Percentiles rank a stretch among this genome's conserved stretches.
Conservation (phyloP, 257 asterid genomes). For the Catharanthus roseus region DNA sequence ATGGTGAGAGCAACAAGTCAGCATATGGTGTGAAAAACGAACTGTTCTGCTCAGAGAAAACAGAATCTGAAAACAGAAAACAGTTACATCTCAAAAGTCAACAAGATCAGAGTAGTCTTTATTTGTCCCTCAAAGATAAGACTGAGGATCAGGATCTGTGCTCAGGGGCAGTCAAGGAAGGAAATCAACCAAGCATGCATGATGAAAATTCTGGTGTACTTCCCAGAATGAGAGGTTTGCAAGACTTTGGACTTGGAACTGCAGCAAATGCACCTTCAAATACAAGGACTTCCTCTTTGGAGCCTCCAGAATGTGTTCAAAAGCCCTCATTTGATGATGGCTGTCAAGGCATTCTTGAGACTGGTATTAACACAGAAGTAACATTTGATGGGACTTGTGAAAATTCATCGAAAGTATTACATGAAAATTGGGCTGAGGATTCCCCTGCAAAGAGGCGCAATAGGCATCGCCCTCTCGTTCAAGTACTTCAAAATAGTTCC, state of each 20-base stretch:
- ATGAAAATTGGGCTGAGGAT: slow-evolving; percentile 27
- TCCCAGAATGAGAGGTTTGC: slow-evolving; percentile 82
- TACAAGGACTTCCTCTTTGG: slow-evolving; percentile 34
- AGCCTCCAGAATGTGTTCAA: slow-evolving; percentile 25
- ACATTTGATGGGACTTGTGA: slow-evolving; percentile 15
- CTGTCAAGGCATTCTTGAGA: slow-evolving; percentile 15
- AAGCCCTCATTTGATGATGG: slow-evolving; percentile 17
- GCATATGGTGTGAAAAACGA: slow-evolving; percentile 39
- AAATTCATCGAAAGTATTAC: slow-evolving; percentile 18
- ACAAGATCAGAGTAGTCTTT: slow-evolving; percentile 38
- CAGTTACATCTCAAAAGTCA: slow-evolving; percentile 26
- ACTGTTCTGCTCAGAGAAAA: slow-evolving; percentile 33
- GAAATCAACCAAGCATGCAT: slow-evolving; percentile 47
- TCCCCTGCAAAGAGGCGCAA: slow-evolving; percentile 32
- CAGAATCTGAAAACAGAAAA: slow-evolving; percentile 42
- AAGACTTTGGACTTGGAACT: slow-evolving; percentile 71
- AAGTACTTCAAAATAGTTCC: slow-evolving; percentile 33
- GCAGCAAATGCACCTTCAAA: slow-evolving; percentile 49
- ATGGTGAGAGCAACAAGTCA: slow-evolving; percentile 36
- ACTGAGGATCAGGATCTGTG: slow-evolving; percentile 30
- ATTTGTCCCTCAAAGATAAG: slow-evolving; percentile 36
- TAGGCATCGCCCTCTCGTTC: slow-evolving; percentile 30
- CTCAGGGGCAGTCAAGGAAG: slow-evolving; percentile 36
- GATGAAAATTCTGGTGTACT: slow-evolving; percentile 51
- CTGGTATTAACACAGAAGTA: slow-evolving; percentile 23